These are phyloP conservation scores for Fragaria iinumae DNA, from an alignment of 306 rosid genomes.

Conservation along the genomic window DNA sequence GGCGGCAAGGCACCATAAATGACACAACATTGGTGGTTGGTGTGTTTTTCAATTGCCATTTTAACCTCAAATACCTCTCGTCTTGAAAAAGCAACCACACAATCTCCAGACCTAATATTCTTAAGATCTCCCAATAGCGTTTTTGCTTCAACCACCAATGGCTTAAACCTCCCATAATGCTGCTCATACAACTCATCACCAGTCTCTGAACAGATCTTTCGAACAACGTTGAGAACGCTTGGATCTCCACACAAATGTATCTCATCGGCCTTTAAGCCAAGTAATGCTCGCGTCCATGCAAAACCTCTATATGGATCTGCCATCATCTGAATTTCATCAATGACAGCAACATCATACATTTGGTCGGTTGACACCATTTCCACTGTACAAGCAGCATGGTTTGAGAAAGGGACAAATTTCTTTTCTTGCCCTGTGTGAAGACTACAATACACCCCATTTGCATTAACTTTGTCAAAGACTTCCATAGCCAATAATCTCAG, in stretches of 20 bases:
- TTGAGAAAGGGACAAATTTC: conserved; percentile 73
- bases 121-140: conserved; percentile 73
- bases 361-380: conserved; percentile 86
- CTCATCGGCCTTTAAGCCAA: conserved; percentile 92
- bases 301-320: conserved; percentile 68
- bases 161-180: conserved; percentile 87
- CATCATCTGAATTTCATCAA: conserved; percentile 95
- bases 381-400: conserved; percentile 80
- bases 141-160: conserved; percentile 88
- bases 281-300: conserved; percentile 91
- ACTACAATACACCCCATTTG: conserved; percentile 76
- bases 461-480: conserved; percentile 92
- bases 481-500: conserved; percentile 92
- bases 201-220: conserved; percentile 63
- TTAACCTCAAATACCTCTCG: conserved; percentile 93
- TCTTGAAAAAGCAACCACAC: conserved; percentile 95
- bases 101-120: conserved; percentile 83
- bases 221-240: conserved; percentile 72
- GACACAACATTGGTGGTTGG: conserved; percentile 78
- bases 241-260: conserved; percentile 87
- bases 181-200: conserved; percentile 80
- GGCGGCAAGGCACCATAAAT: conserved; percentile 95
- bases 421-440: conserved; percentile 82
- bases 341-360: conserved; percentile 76
- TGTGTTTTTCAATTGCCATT: conserved; percentile 75